Evolutionary conservation across 306 rosid genomes (phyloP).

Genomic region (Lathyrus aphaca): DNA sequence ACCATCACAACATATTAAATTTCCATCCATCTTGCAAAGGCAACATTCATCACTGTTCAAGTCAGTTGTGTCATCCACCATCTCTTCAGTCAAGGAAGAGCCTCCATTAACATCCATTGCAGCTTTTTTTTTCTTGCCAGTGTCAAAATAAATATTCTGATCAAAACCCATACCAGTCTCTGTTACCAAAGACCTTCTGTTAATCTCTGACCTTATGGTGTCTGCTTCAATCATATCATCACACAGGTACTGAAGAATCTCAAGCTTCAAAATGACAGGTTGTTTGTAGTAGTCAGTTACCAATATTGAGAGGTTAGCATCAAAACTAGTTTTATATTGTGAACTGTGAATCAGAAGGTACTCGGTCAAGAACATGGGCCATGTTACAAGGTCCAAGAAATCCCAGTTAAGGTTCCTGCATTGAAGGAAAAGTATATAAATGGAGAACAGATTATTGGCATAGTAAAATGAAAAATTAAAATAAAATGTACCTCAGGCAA

Average conservation of each 20-base stretch:
- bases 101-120: conserved; percentile 55
- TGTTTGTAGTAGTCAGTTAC: conserved; percentile 71
- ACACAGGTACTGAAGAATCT: conserved; percentile 80
- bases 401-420: conserved; percentile 96
- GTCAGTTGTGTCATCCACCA: conserved; percentile 65
- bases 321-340: conserved; percentile 62
- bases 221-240: conserved; percentile 95
- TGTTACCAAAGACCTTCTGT: conserved; percentile 74
- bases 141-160: conserved; percentile 59
- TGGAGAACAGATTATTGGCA: conserved; percentile 32
- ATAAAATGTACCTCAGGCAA: conserved; percentile 71
- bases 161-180: conserved; percentile 69
- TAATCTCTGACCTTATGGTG: conserved; percentile 83
- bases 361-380: conserved; percentile 95
- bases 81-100: conserved; percentile 59
- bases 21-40: conserved; percentile 98
- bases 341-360: conserved; percentile 78
- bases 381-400: conserved; percentile 80
- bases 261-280: conserved; percentile 69
- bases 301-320: conserved; percentile 59
- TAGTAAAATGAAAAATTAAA: conserved; percentile 8
- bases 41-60: conserved; percentile 96
- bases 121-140: conserved; percentile 68
- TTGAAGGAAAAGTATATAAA: conserved; percentile 33
- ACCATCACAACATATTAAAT: conserved; percentile 96